phyloP scores from a whole-genome alignment of 2,329 filamentous ascomycete genomes.

The Thielaviopsis euricoi region DNA sequence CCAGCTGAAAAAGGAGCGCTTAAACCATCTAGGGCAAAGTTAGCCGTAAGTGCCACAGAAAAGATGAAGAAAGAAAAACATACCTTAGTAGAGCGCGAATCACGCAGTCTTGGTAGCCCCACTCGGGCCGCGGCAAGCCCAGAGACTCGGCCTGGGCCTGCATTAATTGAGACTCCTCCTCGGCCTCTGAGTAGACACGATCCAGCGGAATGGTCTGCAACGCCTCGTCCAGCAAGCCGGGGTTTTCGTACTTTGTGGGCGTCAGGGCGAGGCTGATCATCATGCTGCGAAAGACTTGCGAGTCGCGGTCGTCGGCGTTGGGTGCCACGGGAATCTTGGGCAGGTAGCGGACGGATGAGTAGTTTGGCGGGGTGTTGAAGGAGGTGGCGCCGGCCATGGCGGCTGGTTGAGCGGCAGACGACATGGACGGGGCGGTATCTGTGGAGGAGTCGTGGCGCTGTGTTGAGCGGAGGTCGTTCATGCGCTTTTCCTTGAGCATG shows the following conservation, averaged over 20 bases:
- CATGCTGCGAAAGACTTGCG: conserved; percentile 64
- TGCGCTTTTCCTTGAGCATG: conserved; percentile 67
- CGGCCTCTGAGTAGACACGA: conserved; percentile 80
- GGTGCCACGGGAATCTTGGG: conserved; percentile 56
- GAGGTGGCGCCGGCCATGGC: conserved; percentile 21
- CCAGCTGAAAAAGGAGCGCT: conserved; percentile 86
- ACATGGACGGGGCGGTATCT: conserved; percentile 22
- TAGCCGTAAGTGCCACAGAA: background rate
- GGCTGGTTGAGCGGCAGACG: conserved; percentile 29
- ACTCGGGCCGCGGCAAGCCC: conserved; percentile 67
- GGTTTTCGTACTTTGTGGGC: conserved; percentile 91
- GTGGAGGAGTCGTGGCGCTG: conserved; percentile 26
- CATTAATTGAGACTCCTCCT: conserved; percentile 80
- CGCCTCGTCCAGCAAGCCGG: conserved; percentile 82
- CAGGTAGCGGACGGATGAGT: conserved; percentile 32
- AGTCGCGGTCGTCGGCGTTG: conserved; percentile 42
- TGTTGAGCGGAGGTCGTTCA: conserved; percentile 52
- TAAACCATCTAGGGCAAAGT: conserved; percentile 53
- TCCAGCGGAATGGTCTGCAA: conserved; percentile 74
- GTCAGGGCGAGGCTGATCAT: conserved; percentile 74
- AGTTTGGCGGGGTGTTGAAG: conserved; percentile 27
- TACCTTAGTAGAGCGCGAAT: conserved; percentile 73
- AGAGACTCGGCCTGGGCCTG: conserved; percentile 78
- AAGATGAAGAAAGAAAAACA: conserved; percentile 17
- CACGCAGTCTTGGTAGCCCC: conserved; percentile 96